Evolutionary conservation across 2,329 filamentous ascomycete genomes (phyloP).

Genomic region (Alternaria triticina): DNA sequence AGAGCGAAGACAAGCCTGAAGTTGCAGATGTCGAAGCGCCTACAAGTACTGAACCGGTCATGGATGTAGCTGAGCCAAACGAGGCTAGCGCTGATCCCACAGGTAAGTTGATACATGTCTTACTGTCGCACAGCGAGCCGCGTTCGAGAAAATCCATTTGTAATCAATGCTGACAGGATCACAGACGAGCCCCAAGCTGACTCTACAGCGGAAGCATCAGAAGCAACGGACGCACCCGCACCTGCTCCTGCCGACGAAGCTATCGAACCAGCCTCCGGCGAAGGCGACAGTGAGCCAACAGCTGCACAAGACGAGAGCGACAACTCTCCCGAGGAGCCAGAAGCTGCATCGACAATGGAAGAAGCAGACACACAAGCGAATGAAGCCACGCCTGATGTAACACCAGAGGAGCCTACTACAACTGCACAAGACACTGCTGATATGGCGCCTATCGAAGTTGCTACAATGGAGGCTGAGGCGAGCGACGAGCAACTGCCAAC

Average conservation of each 20-base stretch:
- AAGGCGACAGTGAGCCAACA: not conserved
- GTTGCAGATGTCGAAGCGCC: not conserved
- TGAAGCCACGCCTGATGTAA: not conserved
- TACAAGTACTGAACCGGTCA: not conserved
- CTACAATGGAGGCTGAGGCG: not conserved
- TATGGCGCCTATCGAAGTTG: not conserved
- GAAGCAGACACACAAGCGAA: not conserved
- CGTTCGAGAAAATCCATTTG: no score
- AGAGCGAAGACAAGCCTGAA: slow-evolving; percentile 1
- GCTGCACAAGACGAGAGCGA: not conserved
- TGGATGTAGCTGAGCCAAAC: not conserved
- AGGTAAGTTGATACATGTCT: not conserved
- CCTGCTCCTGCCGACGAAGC: not conserved
- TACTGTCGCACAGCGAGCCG: not conserved
- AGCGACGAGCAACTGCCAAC: not conserved
- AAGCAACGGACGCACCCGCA: not conserved
- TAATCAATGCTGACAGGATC: slow-evolving; percentile 1
- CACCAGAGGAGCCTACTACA: not conserved
- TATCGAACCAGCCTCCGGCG: not conserved
- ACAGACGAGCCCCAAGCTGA: not conserved
- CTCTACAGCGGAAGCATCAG: not conserved
- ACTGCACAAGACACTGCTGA: not conserved
- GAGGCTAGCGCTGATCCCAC: not conserved
- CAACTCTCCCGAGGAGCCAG: not conserved
- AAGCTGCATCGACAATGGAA: not conserved